Conservation (phyloP, 192 early-diverging fungal genomes). For the Umbelopsis sp. region DNA sequence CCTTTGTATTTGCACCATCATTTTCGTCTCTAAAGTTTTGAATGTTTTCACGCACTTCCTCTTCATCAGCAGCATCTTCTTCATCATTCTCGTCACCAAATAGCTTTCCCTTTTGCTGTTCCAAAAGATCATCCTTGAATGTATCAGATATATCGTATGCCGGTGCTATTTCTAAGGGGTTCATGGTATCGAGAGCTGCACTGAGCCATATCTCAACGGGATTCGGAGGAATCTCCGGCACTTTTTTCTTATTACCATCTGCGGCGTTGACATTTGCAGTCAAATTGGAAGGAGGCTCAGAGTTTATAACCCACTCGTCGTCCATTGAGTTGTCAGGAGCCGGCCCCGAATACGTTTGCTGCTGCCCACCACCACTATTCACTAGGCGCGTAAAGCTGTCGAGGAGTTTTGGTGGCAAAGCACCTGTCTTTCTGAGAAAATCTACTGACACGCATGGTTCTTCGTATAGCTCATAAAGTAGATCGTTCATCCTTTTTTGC, state of each 20-base stretch:
- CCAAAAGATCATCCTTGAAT: conserved; percentile 27
- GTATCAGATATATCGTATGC: conserved; percentile 14
- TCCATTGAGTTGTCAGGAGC: conserved; percentile 25
- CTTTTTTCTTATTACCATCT: conserved; percentile 16
- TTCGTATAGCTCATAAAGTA: conserved; percentile 45
- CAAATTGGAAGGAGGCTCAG: not conserved
- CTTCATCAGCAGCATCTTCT: conserved; percentile 52
- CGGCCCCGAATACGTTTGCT: not conserved
- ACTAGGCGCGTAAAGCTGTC: conserved; percentile 45
- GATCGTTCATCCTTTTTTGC: conserved; percentile 28
- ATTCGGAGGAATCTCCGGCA: conserved; percentile 3
- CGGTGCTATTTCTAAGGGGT: not conserved
- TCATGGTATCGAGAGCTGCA: conserved; percentile 31
- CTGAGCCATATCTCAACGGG: conserved; percentile 39
- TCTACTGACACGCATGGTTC: conserved; percentile 48
- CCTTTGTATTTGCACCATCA: conserved; percentile 27
- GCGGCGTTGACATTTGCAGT: conserved; percentile 2
- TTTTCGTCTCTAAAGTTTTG: conserved; percentile 46
- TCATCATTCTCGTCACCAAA: conserved; percentile 49
- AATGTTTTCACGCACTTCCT: conserved; percentile 43
- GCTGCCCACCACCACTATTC: not conserved
- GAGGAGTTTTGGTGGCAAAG: conserved; percentile 40
- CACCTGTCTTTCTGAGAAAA: conserved; percentile 30
- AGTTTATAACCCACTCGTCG: conserved; percentile 36
- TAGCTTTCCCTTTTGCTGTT: conserved; percentile 35